phyloP scores from a whole-genome alignment of 371 early-diverging fungal genomes.

The Mucor sp. region DNA sequence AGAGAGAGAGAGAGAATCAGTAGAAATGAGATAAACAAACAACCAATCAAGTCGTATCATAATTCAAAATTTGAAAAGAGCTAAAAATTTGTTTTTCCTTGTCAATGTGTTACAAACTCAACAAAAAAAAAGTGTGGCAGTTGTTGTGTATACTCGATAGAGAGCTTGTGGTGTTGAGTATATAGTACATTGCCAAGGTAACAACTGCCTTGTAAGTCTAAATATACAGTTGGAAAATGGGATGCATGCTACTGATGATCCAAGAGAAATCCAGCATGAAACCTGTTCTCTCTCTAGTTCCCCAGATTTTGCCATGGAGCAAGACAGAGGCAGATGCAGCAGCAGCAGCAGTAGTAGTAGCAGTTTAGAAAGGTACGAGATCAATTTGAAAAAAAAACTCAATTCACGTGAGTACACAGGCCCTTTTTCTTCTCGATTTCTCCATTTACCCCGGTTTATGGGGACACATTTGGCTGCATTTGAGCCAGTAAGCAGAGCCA shows the following conservation, averaged over 20 bases:
- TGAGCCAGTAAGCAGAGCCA: background rate
- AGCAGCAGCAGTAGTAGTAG: too few species aligned
- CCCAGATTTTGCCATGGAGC: background rate
- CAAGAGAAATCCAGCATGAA: background rate
- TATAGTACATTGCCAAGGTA: too few species aligned
- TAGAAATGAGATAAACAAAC: slow-evolving; percentile 1
- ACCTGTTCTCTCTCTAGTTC: background rate
- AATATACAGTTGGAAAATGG: background rate
- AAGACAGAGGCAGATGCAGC: background rate
- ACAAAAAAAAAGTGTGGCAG: background rate
- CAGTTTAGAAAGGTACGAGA: slow-evolving; percentile 1
- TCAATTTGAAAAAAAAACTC: background rate
- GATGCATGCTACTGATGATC: background rate
- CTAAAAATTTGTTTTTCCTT: background rate
- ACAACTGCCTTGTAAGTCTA: background rate
- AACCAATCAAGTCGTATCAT: background rate
- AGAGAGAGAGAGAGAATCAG: background rate
- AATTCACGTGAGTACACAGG: slow-evolving; percentile 13
- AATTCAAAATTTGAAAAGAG: background rate
- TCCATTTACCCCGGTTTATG: slow-evolving; percentile 7
- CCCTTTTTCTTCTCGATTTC: background rate
- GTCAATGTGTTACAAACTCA: slow-evolving; percentile 1
- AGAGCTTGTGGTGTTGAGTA: background rate
- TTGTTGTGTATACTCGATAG: background rate
- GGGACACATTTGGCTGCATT: background rate